A percentile compares a stretch with the other conserved stretches of the same genome.
These are phyloP conservation scores for Miscanthus sacchariflorus DNA, from an alignment of 202 grass and related monocot genomes.

Conservation along the genomic window DNA sequence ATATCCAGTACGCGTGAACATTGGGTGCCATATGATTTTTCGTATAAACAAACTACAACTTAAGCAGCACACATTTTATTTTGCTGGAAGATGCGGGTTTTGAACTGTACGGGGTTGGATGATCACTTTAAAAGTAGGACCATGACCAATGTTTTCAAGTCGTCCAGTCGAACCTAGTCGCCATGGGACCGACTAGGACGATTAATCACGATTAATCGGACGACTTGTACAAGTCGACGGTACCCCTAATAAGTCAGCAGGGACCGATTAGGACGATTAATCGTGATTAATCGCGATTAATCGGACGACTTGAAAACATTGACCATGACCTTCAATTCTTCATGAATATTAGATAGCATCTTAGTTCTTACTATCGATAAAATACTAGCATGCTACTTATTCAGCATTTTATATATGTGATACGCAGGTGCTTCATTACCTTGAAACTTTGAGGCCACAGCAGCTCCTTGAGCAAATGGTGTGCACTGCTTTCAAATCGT, in stretches of 20 bases:
- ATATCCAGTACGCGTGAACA: neutral
- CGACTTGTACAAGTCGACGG: too few relatives aligned
- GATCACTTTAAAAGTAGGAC: conserved; percentile 9
- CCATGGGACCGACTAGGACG: too few relatives aligned
- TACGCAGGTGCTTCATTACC: conserved; percentile 88
- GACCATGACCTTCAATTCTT: neutral
- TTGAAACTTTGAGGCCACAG: conserved; percentile 93
- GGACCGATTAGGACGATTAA: too few relatives aligned
- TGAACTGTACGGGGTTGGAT: neutral
- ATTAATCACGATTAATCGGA: too few relatives aligned
- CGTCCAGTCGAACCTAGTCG: too few relatives aligned
- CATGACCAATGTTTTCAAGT: neutral
- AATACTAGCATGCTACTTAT: conserved; percentile 2
- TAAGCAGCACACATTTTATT: conserved; percentile 7
- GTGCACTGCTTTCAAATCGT: conserved; percentile 85
- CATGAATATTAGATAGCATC: conserved; percentile 2
- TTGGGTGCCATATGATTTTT: neutral
- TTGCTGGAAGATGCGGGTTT: conserved; percentile 13
- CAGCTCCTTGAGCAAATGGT: conserved; percentile 97
- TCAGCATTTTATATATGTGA: conserved; percentile 31
- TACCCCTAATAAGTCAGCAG: too few relatives aligned
- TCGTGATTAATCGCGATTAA: too few relatives aligned
- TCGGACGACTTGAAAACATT: too few relatives aligned
- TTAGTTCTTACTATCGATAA: conserved; percentile 11
- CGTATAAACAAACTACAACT: neutral